Evolutionary conservation across 1,139 yeast genomes (phyloP), one percentile per base, ranked within the genome.

Genomic region (Debaryomyces psychrophilus): DNA sequence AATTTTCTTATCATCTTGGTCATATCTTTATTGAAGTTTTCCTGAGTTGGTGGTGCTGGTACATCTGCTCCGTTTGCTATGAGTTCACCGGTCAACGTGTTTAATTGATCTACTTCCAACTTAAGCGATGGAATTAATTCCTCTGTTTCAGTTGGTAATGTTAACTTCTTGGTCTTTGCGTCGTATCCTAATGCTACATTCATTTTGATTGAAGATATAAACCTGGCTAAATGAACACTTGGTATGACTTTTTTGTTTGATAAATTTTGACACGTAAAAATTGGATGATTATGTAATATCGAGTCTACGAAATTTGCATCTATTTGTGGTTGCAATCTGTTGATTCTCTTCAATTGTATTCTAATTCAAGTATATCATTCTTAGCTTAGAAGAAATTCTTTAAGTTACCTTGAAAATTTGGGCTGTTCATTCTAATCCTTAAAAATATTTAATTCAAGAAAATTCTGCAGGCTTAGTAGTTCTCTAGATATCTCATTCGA

Each of bases 1-100:
- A 90, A 71, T 59, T 87, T 87, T 54, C 81, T 82, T 45, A 89
- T 81, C 79, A 88, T 79, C 50, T 78, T 78, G 14, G 85, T 74
- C 52, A 87, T 64, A 50, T 81, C 82, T 50, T 82, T 81, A 56
- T 79, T 77, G 67, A 76, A 80, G 22, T 64, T 65, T 43, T 80
- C 82, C 15, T 68, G 67, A 0, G 77, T 59, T n/a, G 85, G 82
- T 15, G 80, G 77, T 8, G 95, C 90, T 31, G 88, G 88, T 9
- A 88, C 82, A 45, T 87, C 93, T 22, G 81, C 71, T 36, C 83
- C 83, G 45, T 76, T 67, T 36, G 77, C 77, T 34, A 86, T 76
- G 45, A 87, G 65, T 53, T 87, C 87, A 31, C 76, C 66, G 15
- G 84, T 73, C 46, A 90, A 65, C 14, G 77, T 72, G 65, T 90